Conservation (phyloP, 2,329 filamentous ascomycete genomes). For the Volutella citrinella region DNA sequence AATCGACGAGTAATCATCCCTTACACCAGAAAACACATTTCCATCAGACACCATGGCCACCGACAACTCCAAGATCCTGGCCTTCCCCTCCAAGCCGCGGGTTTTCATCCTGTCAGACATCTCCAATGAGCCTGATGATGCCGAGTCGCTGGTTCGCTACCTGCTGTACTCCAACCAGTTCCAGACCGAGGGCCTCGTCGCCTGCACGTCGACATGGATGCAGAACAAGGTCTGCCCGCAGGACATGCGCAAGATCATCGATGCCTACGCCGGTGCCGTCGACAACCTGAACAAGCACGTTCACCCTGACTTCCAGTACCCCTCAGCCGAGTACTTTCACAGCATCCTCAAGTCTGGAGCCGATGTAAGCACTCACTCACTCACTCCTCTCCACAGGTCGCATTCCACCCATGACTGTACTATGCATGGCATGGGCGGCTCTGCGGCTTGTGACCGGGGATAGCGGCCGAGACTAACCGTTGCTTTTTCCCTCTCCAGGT, state of each 20-base stretch:
- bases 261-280: constrained; percentile 41
- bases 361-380: constrained; percentile 19
- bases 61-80: constrained; percentile 13
- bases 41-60: constrained; percentile 13
- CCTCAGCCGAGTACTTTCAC: constrained; percentile 33
- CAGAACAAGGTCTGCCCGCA: constrained; percentile 37
- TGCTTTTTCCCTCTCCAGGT: no score
- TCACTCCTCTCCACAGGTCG: not conserved
- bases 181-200: constrained; percentile 42
- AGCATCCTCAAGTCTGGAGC: constrained; percentile 37
- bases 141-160: constrained; percentile 41
- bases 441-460: no score
- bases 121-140: constrained; percentile 45
- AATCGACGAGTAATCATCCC: no score
- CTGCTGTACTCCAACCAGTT: constrained; percentile 46
- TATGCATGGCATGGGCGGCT: no score
- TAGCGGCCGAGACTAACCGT: no score
- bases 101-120: constrained; percentile 43
- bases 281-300: constrained; percentile 48
- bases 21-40: no score
- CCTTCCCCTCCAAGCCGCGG: constrained; percentile 27
- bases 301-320: constrained; percentile 41
- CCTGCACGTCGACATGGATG: constrained; percentile 45
- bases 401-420: not conserved
- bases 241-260: constrained; percentile 41